Conservation (phyloP, 2,329 filamentous ascomycete species). For the Thelonectria olida region DNA sequence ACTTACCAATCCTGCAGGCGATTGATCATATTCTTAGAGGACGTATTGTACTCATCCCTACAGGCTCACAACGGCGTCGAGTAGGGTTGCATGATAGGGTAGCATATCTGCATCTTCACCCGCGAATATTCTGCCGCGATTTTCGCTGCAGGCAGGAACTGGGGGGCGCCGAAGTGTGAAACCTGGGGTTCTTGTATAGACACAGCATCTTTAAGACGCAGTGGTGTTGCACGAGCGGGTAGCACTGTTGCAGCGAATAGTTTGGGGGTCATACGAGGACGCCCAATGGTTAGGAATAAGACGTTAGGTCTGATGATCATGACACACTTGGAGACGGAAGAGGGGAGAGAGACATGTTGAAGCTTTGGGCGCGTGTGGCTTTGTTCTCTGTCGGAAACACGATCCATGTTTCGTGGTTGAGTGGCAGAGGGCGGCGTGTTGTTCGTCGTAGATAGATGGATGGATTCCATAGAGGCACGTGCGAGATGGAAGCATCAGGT, state of each 20-base stretch:
- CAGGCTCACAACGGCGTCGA: neutral
- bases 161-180: neutral
- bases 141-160: neutral
- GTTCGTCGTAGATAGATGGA: neutral
- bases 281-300: neutral
- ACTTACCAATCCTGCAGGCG: too few relatives aligned
- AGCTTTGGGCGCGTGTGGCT: neutral
- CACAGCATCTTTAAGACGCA: neutral
- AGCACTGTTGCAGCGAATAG: neutral
- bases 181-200: neutral
- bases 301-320: too few relatives aligned
- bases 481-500: neutral
- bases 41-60: too few relatives aligned
- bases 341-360: neutral
- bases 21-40: too few relatives aligned
- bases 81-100: conserved; percentile 1
- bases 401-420: neutral
- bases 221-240: conserved; percentile 3
- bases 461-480: too few relatives aligned
- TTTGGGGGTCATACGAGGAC: neutral
- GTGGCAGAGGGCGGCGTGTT: neutral
- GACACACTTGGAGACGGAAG: too few relatives aligned
- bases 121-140: neutral
- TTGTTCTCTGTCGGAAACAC: neutral
- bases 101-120: neutral